phyloP scores from a whole-genome alignment of 2,329 filamentous ascomycete species.

The Nigrospora sphaerica region DNA sequence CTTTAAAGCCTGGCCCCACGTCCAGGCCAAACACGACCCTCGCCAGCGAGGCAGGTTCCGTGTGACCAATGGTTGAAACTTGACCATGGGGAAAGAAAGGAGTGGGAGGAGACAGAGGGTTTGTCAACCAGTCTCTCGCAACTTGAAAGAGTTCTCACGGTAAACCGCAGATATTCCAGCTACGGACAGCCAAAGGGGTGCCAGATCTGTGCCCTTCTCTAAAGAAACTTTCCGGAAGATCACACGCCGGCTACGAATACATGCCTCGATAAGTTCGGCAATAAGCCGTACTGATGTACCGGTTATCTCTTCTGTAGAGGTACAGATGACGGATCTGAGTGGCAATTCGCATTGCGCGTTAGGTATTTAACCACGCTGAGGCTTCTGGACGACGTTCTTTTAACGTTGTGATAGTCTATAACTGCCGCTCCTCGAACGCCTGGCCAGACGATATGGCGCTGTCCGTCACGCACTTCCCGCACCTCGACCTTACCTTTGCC shows the following conservation, averaged over 20 bases:
- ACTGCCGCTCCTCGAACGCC: conserved; percentile 16
- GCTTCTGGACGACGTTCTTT: not conserved
- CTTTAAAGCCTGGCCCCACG: too few species aligned
- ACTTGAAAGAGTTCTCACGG: not conserved
- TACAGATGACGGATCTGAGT: conserved; percentile 4
- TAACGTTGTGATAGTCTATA: conserved; percentile 12
- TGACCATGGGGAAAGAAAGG: too few species aligned
- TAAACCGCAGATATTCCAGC: not conserved
- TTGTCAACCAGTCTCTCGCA: conserved; percentile 1
- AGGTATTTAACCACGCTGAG: conserved; percentile 2
- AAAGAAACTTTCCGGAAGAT: conserved; percentile 7
- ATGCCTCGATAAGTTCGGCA: conserved; percentile 13
- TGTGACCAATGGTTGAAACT: too few species aligned
- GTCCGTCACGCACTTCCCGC: conserved; percentile 16
- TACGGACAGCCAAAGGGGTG: conserved; percentile 1
- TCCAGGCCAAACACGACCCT: not conserved
- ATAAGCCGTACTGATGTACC: conserved; percentile 16
- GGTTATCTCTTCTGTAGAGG: conserved; percentile 9
- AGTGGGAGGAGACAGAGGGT: too few species aligned
- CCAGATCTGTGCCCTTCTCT: conserved; percentile 14
- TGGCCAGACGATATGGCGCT: conserved; percentile 18
- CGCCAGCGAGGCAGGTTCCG: too few species aligned
- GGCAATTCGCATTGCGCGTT: conserved; percentile 3
- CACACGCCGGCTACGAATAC: conserved; percentile 9
- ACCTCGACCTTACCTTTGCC: conserved; percentile 10